phyloP scores from a whole-genome alignment of 2,329 filamentous ascomycete species.

The Calonectria pauciramosa region DNA sequence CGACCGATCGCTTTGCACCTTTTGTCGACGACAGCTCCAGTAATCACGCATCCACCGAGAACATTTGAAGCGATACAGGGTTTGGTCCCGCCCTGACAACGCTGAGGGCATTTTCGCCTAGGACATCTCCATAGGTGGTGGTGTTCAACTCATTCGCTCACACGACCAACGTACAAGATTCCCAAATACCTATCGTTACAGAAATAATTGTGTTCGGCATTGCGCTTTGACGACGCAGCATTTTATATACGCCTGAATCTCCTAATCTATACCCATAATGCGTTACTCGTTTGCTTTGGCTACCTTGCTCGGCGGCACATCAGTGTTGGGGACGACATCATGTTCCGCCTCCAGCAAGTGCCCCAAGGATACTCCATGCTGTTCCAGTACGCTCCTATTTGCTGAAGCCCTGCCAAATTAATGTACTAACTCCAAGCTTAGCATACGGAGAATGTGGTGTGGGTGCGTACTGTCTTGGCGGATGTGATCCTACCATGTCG shows the following conservation, averaged over 20 bases:
- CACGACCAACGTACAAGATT: neutral
- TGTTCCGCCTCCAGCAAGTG: constrained; percentile 66
- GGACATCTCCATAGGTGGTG: neutral
- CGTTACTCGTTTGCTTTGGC: constrained; percentile 48
- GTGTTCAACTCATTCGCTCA: neutral
- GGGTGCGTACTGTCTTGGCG: constrained; percentile 94
- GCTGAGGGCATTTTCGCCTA: neutral
- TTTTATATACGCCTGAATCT: neutral
- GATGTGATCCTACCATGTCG: constrained; percentile 91
- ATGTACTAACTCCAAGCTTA: constrained; percentile 51
- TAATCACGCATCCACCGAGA: neutral
- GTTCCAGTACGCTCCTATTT: constrained; percentile 75
- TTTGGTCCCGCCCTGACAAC: neutral
- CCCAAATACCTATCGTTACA: neutral
- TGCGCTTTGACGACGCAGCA: neutral
- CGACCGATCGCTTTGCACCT: neutral
- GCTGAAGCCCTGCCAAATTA: neutral
- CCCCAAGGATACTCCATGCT: constrained; percentile 79
- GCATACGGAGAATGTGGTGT: constrained; percentile 95
- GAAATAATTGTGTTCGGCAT: neutral
- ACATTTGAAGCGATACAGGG: neutral
- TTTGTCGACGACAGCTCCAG: neutral
- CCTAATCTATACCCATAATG: constrained; percentile 45
- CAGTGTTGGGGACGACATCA: constrained; percentile 51
- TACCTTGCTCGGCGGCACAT: constrained; percentile 48